phyloP scores from a whole-genome alignment of 2,329 filamentous ascomycete species.

The Dactylonectria macrodidyma region DNA sequence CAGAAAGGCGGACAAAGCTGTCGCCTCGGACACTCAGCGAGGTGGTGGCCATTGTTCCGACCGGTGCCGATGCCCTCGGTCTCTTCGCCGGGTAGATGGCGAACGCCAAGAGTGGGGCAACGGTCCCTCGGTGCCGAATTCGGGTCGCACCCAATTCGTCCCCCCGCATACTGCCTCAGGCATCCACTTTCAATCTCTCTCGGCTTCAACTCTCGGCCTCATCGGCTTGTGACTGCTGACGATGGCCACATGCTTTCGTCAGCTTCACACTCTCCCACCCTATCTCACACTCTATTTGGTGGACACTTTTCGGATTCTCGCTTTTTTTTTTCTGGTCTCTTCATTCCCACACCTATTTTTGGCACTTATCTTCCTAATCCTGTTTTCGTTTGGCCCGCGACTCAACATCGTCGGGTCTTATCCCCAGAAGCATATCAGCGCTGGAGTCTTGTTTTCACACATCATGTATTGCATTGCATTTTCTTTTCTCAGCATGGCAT shows the following conservation, averaged over 20 bases:
- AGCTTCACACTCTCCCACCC: not conserved
- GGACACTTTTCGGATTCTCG: slow-evolving; percentile 1
- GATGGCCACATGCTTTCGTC: slow-evolving; percentile 22
- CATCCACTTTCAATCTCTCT: not conserved
- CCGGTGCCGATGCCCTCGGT: slow-evolving; percentile 34
- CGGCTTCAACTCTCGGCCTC: slow-evolving; percentile 12
- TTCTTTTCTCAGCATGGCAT: slow-evolving; percentile 11
- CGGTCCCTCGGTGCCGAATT: slow-evolving; percentile 33
- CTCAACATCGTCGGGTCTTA: slow-evolving; percentile 11
- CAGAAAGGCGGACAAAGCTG: slow-evolving; percentile 17
- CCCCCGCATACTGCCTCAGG: not conserved
- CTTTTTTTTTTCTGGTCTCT: slow-evolving; percentile 1
- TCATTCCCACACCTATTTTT: slow-evolving; percentile 6
- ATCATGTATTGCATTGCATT: not conserved
- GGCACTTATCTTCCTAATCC: slow-evolving; percentile 20
- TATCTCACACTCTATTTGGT: not conserved
- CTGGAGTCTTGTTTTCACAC: slow-evolving; percentile 22
- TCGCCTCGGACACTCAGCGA: slow-evolving; percentile 20
- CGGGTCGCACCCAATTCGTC: not conserved
- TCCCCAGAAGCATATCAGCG: slow-evolving; percentile 19
- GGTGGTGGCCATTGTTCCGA: slow-evolving; percentile 35
- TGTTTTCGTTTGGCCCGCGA: slow-evolving; percentile 18
- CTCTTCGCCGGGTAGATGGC: slow-evolving; percentile 35
- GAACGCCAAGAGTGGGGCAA: slow-evolving; percentile 23
- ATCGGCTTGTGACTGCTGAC: not conserved